These are phyloP conservation scores for Ambispora gerdemannii DNA, from an alignment of 192 early-diverging fungal genomes.

Conservation along the genomic window DNA sequence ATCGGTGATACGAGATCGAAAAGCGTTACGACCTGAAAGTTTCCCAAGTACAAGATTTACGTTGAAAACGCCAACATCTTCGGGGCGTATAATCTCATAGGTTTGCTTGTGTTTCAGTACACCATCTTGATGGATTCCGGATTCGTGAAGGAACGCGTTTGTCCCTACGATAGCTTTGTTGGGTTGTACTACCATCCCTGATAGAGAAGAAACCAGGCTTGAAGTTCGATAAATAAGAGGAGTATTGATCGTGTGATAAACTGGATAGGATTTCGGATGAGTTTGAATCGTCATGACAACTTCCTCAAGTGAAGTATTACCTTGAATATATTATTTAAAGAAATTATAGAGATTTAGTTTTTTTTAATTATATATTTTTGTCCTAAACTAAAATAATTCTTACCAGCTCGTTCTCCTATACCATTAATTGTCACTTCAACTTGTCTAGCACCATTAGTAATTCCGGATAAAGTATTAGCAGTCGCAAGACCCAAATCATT, in stretches of 20 bases:
- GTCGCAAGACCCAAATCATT: conserved; percentile 96
- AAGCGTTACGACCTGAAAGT: conserved; percentile 93
- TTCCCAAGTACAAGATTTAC: conserved; percentile 89
- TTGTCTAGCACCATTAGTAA: conserved; percentile 88
- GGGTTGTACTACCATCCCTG: conserved; percentile 93
- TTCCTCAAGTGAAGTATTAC: conserved; percentile 95
- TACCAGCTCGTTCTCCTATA: conserved; percentile 90
- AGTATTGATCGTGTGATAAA: conserved; percentile 90
- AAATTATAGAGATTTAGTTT: conserved; percentile 17
- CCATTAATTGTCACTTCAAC: conserved; percentile 98
- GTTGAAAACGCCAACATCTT: conserved; percentile 84
- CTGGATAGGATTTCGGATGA: conserved; percentile 84
- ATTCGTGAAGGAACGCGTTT: conserved; percentile 97
- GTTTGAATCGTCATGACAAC: conserved; percentile 94
- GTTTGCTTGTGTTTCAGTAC: conserved; percentile 94
- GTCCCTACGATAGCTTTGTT: conserved; percentile 98
- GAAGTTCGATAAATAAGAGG: conserved; percentile 82
- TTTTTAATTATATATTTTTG: conserved; percentile 8
- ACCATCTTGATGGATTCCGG: conserved; percentile 98
- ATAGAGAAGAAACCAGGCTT: conserved; percentile 81
- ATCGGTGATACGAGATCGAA: conserved; percentile 75
- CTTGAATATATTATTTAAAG: conserved; percentile 35
- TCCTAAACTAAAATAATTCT: neutral
- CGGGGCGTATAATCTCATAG: conserved; percentile 96
- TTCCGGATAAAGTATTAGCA: conserved; percentile 90